A percentile compares a stretch with the other conserved stretches of the same genome.
Evolutionary conservation across 2,329 filamentous ascomycete genomes (phyloP).

Genomic region (Beauveria sp.): DNA sequence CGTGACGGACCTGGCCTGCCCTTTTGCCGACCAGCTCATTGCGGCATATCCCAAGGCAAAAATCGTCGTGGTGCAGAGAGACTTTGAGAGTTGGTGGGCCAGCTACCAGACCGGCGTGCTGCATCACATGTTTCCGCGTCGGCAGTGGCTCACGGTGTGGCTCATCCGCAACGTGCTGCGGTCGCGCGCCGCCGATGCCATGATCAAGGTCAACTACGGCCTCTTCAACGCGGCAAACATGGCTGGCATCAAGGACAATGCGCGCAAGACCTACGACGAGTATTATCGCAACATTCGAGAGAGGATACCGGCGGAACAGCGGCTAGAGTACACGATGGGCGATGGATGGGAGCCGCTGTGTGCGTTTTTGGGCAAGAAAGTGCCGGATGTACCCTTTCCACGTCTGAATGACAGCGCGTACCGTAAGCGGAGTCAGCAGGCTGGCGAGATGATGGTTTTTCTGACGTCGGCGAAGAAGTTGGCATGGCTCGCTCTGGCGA

Average conservation of each 20-base stretch:
- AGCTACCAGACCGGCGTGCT: slow-evolving; percentile 19
- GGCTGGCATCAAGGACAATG: slow-evolving; percentile 1
- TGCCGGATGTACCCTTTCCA: slow-evolving; percentile 23
- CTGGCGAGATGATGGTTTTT: not conserved
- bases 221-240: not conserved
- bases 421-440: not conserved
- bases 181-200: slow-evolving; percentile 12
- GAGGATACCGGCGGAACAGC: slow-evolving; percentile 14
- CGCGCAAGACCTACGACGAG: slow-evolving; percentile 17
- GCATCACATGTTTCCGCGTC: slow-evolving; percentile 15
- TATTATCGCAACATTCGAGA: slow-evolving; percentile 21
- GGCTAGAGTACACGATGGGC: slow-evolving; percentile 21
- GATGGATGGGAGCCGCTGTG: slow-evolving; percentile 29
- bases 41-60: slow-evolving; percentile 23
- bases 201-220: not conserved
- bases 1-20: slow-evolving; percentile 19
- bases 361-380: slow-evolving; percentile 24
- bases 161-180: not conserved
- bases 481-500: not conserved
- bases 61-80: slow-evolving; percentile 21
- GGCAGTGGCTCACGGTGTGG: not conserved
- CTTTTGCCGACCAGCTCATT: slow-evolving; percentile 20
- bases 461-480: not conserved
- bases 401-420: slow-evolving; percentile 18
- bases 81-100: slow-evolving; percentile 18